Evolutionary conservation across 805 yeast species (phyloP), one percentile per base, ranked within the genome.

Genomic region (Candida sanyiensis): DNA sequence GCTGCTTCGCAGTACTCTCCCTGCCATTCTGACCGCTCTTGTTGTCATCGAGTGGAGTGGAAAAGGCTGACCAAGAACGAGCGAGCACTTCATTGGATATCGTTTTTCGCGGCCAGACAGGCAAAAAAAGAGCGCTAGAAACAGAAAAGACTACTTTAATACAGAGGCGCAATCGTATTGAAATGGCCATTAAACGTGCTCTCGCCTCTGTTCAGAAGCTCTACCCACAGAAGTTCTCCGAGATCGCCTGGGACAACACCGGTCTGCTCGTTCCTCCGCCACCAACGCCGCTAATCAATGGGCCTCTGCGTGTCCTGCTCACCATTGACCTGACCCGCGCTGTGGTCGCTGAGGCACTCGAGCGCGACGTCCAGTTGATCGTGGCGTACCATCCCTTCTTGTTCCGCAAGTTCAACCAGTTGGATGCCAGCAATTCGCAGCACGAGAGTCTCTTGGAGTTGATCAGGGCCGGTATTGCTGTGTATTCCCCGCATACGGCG

Each of bases 361-460:
- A 53, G 1, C 51, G 64, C 2, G 61, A 73, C 1, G 58, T 77
- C 29, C 72, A 75, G 40, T 50, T 89, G 33, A 68, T 93, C 6
- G 60, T 93, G 49, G 94, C 97, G 0, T 93, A 93, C 59, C 90
- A 93, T 58, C 99, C 99, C 1, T 89, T 93, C 57, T 86, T 93
- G 29, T 93, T 93, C 70, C 68, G 83, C 18, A 95, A 95, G 1
- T 73, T 93, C 61, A 93, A 89, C 58, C 63, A 77, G 10, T 72
- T 93, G 42, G 72, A 79, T 3, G 63, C 69, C n/a, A 53, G 60
- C 2, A 37, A 50, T 3, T 83, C 87, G 50, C 81, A 93, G 58
- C 97, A 93, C 54, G 62, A 62, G 17, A 83, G 95, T 6, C 66
- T 90, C 38, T 58, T 90, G 28, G 72, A 73, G 39, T 69, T 93